Conservation (phyloP, 176 grass and related monocot species). For the Canna indica region DNA sequence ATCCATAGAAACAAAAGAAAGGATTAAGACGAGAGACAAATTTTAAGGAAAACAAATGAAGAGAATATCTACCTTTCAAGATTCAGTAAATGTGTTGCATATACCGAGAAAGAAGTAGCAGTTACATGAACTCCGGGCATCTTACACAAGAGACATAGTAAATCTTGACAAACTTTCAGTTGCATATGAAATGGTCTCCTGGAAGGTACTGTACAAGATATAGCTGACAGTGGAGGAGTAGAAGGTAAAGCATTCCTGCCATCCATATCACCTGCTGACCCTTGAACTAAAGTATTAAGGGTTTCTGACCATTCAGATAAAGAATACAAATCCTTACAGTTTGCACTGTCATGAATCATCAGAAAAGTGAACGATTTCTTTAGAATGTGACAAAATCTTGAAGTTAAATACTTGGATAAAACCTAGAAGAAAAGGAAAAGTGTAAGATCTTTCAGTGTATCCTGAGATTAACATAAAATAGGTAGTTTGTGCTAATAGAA, state of each 20-base stretch:
- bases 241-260: conserved; percentile 19
- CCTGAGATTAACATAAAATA: not conserved
- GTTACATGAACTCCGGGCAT: conserved; percentile 65
- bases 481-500: not conserved
- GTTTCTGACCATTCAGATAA: conserved; percentile 61
- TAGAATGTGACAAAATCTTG: conserved; percentile 49
- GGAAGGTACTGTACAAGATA: not conserved
- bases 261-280: conserved; percentile 21
- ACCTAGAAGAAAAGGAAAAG: conserved; percentile 30
- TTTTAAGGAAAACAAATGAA: conserved; percentile 7
- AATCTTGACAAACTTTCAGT: conserved; percentile 49
- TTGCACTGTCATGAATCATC: conserved; percentile 27
- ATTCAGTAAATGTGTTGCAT: conserved; percentile 73
- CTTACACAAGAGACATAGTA: conserved; percentile 52
- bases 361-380: conserved; percentile 46
- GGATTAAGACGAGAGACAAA: not conserved
- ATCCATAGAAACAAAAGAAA: not conserved
- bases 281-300: conserved; percentile 33
- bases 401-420: conserved; percentile 54
- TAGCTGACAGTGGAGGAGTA: conserved; percentile 3
- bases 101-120: conserved; percentile 34
- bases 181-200: conserved; percentile 29
- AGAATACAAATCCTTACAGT: conserved; percentile 34
- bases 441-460: not conserved
- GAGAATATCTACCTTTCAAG: conserved; percentile 66